phyloP scores from a whole-genome alignment of 768 basidiomycete species.

The Suillus fuscotomentosus region DNA sequence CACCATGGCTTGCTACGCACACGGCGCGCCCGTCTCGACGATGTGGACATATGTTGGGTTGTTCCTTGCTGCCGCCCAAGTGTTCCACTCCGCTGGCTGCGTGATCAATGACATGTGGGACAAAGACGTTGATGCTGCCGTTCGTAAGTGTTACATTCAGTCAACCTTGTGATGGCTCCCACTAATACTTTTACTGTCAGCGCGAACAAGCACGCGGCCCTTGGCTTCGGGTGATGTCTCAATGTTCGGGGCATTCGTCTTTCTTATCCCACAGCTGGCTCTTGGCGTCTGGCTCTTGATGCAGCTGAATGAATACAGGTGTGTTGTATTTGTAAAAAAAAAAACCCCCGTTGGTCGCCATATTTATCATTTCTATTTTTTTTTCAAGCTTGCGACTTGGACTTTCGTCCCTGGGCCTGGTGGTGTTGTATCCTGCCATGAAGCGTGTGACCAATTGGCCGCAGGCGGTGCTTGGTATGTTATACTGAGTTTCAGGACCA shows the following conservation, averaged over 20 bases:
- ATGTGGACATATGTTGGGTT: background rate
- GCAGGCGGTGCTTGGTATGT: constrained; percentile 27
- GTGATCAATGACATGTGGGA: constrained; percentile 1
- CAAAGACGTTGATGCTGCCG: background rate
- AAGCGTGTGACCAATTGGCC: constrained; percentile 29
- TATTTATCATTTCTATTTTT: too few species aligned
- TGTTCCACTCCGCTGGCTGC: background rate
- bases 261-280: background rate
- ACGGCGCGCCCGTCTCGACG: background rate
- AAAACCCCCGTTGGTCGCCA: background rate
- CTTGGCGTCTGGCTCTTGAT: background rate
- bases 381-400: background rate
- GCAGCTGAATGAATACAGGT: background rate
- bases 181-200: background rate
- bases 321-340: too few species aligned
- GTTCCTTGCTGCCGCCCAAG: background rate
- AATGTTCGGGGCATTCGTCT: background rate
- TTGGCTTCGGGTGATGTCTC: background rate
- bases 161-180: background rate
- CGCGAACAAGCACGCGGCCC: background rate
- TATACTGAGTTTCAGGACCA: too few species aligned
- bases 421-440: constrained; percentile 25
- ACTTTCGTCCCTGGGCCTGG: background rate
- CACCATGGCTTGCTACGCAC: background rate
- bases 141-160: background rate